Evolutionary conservation across 2,329 filamentous ascomycete species (phyloP), one percentile per base, ranked within the genome.

Genomic region (Teratosphaeria viscida): DNA sequence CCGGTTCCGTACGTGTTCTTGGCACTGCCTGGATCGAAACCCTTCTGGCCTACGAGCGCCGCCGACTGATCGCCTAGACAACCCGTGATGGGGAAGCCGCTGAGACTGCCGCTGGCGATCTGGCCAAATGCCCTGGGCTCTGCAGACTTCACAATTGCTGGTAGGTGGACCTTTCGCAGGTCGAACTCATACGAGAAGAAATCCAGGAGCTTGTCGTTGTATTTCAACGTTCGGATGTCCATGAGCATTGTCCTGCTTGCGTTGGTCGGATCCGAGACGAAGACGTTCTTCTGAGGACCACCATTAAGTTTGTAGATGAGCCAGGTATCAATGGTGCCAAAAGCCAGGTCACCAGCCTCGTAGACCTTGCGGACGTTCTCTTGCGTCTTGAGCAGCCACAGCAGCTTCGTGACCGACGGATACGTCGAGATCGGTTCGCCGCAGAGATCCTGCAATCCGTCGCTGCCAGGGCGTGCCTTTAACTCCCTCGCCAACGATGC

Each of bases 241-340:
- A 95, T 92, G 74, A 96, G 94, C 90, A 95, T 95, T 62, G 91
- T 96, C 69, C 91, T 81, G 57, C 88, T 92, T 23, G 91, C 91
- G 72, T 96, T 96, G 62, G 89, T 90, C 55, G 87, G 85, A 73
- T 96, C 91, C 0, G 91, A 94, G 60, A 95, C 89, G 70, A 89
- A 86, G 52, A 91, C 75, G 59, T 86, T 82, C 81, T 83, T 61
- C 83, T 79, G 57, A 26, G 63, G 35, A 78, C 79, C 86, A 60
- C 88, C 90, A 69, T 95, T 90, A 56, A 96, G 82, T 67, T 86
- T 85, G 77, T 90, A 95, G 58, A 95, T 82, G 60, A 96, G 79
- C 91, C 91, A 96, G 1, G 88, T 84, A 73, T 96, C 91, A 61
- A 95, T 85, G 6, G 91, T 96, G 58, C 91, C 91, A 68, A 95